A percentile compares a stretch with the other conserved stretches of the same genome.
These are phyloP conservation scores for Suillus occidentalis DNA, from an alignment of 768 basidiomycete genomes.

Conservation along the genomic window DNA sequence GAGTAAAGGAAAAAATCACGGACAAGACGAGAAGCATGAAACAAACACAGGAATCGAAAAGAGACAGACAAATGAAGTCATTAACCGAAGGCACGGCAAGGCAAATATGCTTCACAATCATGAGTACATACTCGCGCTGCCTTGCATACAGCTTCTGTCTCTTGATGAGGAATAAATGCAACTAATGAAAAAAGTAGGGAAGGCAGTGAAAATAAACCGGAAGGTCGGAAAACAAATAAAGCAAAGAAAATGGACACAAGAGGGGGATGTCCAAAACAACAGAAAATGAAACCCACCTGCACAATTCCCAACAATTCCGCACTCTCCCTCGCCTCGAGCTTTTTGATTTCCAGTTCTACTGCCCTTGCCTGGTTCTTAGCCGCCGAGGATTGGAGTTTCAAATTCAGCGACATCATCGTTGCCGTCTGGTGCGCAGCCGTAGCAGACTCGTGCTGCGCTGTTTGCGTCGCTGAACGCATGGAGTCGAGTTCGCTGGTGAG, in stretches of 20 bases:
- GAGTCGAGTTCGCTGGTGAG: slow-evolving; percentile 76
- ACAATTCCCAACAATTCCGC: slow-evolving; percentile 79
- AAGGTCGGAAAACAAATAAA: neutral
- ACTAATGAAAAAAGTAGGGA: neutral
- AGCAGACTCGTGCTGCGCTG: slow-evolving; percentile 79
- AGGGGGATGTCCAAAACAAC: neutral
- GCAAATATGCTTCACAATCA: neutral
- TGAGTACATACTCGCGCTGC: neutral
- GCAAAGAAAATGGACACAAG: neutral
- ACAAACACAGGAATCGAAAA: neutral
- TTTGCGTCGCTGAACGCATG: slow-evolving; percentile 82
- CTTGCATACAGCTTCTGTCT: neutral
- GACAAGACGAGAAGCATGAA: neutral
- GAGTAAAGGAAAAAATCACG: neutral
- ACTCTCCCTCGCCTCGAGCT: slow-evolving; percentile 81
- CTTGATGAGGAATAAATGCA: neutral
- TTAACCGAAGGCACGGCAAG: neutral
- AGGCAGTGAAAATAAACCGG: neutral
- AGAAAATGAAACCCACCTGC: slow-evolving; percentile 49
- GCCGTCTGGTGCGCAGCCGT: slow-evolving; percentile 86
- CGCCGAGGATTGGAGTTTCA: slow-evolving; percentile 90
- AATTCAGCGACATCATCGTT: slow-evolving; percentile 90
- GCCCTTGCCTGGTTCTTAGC: slow-evolving; percentile 87
- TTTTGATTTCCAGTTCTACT: slow-evolving; percentile 87
- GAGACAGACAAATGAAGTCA: neutral